Base-by-base conservation (phyloP, 2,329 filamentous ascomycete genomes). In the Eurotiales sp. region DNA sequence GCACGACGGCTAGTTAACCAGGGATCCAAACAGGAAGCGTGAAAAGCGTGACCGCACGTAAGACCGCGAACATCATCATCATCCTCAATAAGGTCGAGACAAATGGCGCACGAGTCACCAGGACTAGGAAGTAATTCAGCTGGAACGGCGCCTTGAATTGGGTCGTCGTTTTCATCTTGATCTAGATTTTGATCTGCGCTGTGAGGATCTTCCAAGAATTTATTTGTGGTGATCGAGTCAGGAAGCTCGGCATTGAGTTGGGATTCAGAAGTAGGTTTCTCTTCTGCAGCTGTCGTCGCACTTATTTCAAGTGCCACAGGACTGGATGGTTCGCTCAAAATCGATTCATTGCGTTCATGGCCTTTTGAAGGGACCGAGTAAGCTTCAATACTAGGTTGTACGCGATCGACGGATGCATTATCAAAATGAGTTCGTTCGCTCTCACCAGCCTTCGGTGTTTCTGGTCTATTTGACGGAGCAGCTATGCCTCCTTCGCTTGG, bases 41-140 rank as follows among this genome's bases (percentile, higher is more conserved):
- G 93, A 81, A 97, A 99, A 49, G 92, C 91, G 70, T 99, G 93
- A n/a, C 93, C 93, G 64, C 93, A 99, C 3, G 89, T 90, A 55
- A 99, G 75, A 2, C 93, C 93, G 59, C 93, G 88, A 45, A 99
- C 85, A 65, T 99, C 92, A 61, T 97, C 93, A 56, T 96, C 89
- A 56, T 97, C 90, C 68, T 99, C 93, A 15, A 99, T 81, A 0
- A 82, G 86, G 65, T 99, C 93, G 58, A 99, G 86, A 69, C 93
- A 99, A 61, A 99, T 97, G 46, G 93, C 93, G 70, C 93, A 99
- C 2, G 90, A 87, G 65, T 99, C 93, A 39, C 92, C 93, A 0
- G 90, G 88, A 47, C 86, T 86, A 22, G 84, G 83, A 53, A 95
- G 74, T 64, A 91, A 77, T 62, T 96, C 90, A 0, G 89, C 86